Base-by-base conservation (phyloP, 371 early-diverging fungal species). In the Blyttiomyces sp. region DNA sequence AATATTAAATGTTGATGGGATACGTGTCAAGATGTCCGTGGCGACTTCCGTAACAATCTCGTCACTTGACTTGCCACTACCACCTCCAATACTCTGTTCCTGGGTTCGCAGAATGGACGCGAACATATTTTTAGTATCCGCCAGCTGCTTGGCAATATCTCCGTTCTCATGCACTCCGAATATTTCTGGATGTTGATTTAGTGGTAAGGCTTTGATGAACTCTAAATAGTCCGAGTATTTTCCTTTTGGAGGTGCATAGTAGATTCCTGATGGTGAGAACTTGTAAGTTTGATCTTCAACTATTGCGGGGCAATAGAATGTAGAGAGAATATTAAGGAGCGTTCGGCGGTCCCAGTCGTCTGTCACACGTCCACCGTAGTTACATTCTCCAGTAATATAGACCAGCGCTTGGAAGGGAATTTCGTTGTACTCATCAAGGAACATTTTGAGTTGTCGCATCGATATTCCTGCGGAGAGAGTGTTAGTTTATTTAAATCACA, bases 361-460 rank as follows among this genome's bases (percentile, higher is more conserved):
- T 13, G 84, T 84, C 6, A 84, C 83, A n/a, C 84, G 66, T n/a
- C 84, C 84, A 16, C 84, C 84, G 61, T 84, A 84, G 61, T 83
- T 82, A 58, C 84, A 84, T 59, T 84, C 84, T 35, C 83, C 84
- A 11, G 84, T 84, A 23, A 84, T 66, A 61, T 84, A 84, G 3
- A 54, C 48, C 4, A 84, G 46, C 0, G 84, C 84, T 49, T 84
- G 76, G 70, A 77, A 82, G 1, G 84, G 84, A 13, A 84, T 68
- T 43, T 79, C 79, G 51, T 57, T 61, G 55, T 83, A 81, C 34
- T 78, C 77, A 61, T 81, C 73, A 39, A 84, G 57, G 59, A 84
- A 82, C 76, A 80, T 84, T 34, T 75, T 76, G 16, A 84, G 63
- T 53, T 84, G 84, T 19, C 84, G 64, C 66, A 81, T 77, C 42